phyloP scores from a whole-genome alignment of 2,329 filamentous ascomycete species.

The Fusarium tricinctum region DNA sequence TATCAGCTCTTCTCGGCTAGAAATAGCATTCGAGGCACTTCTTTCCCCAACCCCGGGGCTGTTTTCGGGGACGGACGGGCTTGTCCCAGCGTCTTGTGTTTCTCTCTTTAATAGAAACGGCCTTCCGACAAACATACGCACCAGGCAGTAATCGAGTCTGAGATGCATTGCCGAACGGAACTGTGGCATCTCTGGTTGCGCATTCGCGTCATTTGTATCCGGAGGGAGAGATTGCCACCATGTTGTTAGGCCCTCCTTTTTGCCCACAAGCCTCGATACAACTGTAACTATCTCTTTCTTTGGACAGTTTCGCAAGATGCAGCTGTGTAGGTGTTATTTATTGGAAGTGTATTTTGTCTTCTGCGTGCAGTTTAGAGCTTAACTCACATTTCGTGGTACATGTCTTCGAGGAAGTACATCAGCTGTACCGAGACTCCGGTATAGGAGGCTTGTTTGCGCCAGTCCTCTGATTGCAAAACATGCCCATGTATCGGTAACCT shows the following conservation, averaged over 20 bases:
- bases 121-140: slow-evolving; percentile 11
- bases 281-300: slow-evolving; percentile 4
- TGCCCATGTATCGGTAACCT: neutral
- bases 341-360: neutral
- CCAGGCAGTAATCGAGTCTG: slow-evolving; percentile 8
- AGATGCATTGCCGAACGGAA: slow-evolving; percentile 1
- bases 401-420: slow-evolving; percentile 10
- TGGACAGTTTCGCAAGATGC: neutral
- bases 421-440: neutral
- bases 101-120: slow-evolving; percentile 8
- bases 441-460: neutral
- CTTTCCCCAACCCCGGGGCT: neutral
- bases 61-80: slow-evolving; percentile 2
- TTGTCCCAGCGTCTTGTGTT: neutral
- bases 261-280: slow-evolving; percentile 2
- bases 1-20: slow-evolving; percentile 15
- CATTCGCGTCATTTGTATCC: neutral
- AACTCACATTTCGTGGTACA: slow-evolving; percentile 12
- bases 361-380: neutral
- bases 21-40: neutral
- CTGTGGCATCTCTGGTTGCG: neutral
- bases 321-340: neutral
- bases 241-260: neutral
- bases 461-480: neutral
- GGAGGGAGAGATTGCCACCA: slow-evolving; percentile 16